Percentiles rank a stretch among this genome's conserved stretches.
Conservation (phyloP, 1,139 yeast genomes). For the Geotrichum reessii region DNA sequence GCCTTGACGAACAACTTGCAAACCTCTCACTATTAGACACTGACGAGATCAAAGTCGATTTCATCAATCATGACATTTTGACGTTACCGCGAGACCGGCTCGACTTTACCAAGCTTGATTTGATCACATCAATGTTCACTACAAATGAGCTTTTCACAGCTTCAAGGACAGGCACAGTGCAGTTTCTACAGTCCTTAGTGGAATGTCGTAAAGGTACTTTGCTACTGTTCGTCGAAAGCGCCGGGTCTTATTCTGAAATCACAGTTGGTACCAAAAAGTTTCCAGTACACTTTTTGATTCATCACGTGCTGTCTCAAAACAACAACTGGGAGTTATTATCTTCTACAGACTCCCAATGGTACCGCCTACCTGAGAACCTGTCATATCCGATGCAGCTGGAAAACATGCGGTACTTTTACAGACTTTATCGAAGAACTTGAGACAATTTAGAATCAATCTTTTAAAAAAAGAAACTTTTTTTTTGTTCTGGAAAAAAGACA, state of each 20-base stretch:
- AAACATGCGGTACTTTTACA: constrained; percentile 79
- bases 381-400: constrained; percentile 69
- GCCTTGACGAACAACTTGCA: constrained; percentile 18
- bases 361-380: constrained; percentile 53
- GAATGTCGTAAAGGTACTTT: constrained; percentile 51
- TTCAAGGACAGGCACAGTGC: constrained; percentile 55
- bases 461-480: neutral
- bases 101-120: constrained; percentile 28
- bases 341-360: constrained; percentile 77
- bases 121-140: constrained; percentile 73
- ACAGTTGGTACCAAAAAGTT: constrained; percentile 67
- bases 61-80: constrained; percentile 49
- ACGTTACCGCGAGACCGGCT: constrained; percentile 28
- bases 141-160: constrained; percentile 79
- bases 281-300: constrained; percentile 77
- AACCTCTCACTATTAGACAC: constrained; percentile 13
- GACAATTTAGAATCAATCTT: neutral
- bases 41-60: constrained; percentile 41
- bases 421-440: constrained; percentile 54
- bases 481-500: neutral
- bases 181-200: constrained; percentile 49
- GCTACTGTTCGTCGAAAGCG: constrained; percentile 73
- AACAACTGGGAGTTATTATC: constrained; percentile 65
- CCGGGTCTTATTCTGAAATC: constrained; percentile 83
- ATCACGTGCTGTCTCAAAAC: constrained; percentile 48